A percentile compares a stretch with the other conserved stretches of the same genome.
Evolutionary conservation across 2,329 filamentous ascomycete species (phyloP).

Genomic region (Lachnellula occidentalis): DNA sequence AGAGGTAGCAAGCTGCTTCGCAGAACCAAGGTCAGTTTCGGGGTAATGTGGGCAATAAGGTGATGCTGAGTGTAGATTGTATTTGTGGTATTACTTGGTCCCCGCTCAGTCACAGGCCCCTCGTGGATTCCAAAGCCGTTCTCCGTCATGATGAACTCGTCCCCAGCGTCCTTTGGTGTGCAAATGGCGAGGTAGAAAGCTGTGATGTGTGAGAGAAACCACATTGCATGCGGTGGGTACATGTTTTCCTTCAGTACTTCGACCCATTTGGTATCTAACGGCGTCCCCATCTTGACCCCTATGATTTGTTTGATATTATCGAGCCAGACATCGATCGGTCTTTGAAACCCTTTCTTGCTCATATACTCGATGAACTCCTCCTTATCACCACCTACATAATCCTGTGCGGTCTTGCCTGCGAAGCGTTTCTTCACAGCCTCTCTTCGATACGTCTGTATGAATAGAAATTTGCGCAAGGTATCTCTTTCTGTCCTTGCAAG

Average conservation of each 20-base stretch:
- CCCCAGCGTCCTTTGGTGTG: constrained; percentile 17
- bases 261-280: constrained; percentile 20
- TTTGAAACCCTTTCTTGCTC: constrained; percentile 22
- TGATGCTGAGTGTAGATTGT: background rate
- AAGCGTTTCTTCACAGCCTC: constrained; percentile 32
- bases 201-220: constrained; percentile 26
- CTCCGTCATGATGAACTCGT: constrained; percentile 32
- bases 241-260: constrained; percentile 19
- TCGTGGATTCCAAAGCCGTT: constrained; percentile 30
- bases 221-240: constrained; percentile 29
- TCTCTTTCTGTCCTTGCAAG: constrained; percentile 32
- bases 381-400: constrained; percentile 31
- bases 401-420: constrained; percentile 29
- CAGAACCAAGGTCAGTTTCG: constrained; percentile 1
- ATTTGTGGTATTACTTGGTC: background rate
- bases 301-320: constrained; percentile 30
- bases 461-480: constrained; percentile 39
- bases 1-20: background rate
- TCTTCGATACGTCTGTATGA: constrained; percentile 40
- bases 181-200: constrained; percentile 28
- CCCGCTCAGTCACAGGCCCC: constrained; percentile 13
- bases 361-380: constrained; percentile 29
- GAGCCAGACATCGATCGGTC: constrained; percentile 33
- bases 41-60: constrained; percentile 3
- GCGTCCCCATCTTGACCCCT: constrained; percentile 27